Conservation (phyloP, 768 basidiomycete species). For the Agaricus subrufescens region DNA sequence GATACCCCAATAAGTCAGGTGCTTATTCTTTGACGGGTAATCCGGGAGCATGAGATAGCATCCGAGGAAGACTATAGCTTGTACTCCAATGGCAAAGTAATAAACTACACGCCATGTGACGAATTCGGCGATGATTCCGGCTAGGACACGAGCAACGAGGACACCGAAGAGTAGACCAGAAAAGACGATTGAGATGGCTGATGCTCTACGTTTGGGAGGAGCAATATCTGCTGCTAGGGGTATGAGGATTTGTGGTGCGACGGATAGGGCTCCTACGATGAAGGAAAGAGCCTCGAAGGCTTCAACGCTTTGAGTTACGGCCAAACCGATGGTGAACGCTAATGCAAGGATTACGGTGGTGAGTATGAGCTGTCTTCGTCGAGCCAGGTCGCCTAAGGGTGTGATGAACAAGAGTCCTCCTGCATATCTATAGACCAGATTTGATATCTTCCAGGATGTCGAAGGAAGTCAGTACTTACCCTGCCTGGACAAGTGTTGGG, state of each 20-base stretch:
- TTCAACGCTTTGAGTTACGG: conserved; percentile 51
- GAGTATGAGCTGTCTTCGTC: conserved; percentile 67
- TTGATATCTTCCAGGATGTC: not conserved
- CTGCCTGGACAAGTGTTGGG: conserved; percentile 64
- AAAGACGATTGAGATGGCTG: conserved; percentile 72
- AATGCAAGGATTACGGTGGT: conserved; percentile 48
- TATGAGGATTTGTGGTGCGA: conserved; percentile 76
- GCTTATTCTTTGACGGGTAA: conserved; percentile 70
- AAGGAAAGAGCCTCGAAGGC: conserved; percentile 68
- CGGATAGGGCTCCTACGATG: conserved; percentile 66
- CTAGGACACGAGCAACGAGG: conserved; percentile 68
- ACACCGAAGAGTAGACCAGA: conserved; percentile 68
- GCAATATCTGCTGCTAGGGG: conserved; percentile 80
- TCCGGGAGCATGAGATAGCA: conserved; percentile 73
- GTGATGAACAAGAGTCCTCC: conserved; percentile 69
- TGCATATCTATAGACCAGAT: conserved; percentile 49
- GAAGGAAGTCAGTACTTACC: conserved; percentile 31
- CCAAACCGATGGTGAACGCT: conserved; percentile 65
- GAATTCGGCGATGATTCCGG: conserved; percentile 73
- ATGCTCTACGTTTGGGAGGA: conserved; percentile 63
- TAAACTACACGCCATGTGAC: conserved; percentile 71
- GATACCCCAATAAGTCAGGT: conserved; percentile 63
- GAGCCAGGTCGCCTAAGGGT: conserved; percentile 80
- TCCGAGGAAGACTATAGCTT: conserved; percentile 50
- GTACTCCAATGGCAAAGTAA: conserved; percentile 72